Evolutionary conservation across 768 basidiomycete genomes (phyloP).

Genomic region (Roridomyces roridus): DNA sequence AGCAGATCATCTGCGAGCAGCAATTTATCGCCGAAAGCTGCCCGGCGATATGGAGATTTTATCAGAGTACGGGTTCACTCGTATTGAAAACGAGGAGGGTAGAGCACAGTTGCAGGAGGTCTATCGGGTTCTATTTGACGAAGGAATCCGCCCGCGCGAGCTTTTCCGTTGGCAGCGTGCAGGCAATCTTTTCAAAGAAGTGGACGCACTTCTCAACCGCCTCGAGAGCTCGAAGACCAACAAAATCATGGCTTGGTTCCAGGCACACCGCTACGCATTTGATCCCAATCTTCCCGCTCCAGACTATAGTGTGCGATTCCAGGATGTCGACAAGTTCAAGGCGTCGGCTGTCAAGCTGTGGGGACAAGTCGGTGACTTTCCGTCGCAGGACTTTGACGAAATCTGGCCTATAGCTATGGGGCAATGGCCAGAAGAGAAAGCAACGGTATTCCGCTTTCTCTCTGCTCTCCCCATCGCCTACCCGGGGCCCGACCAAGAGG

Average conservation of each 20-base stretch:
- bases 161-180: conserved; percentile 28
- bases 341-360: not conserved
- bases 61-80: conserved; percentile 33
- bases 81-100: conserved; percentile 24
- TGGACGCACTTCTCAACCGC: conserved; percentile 25
- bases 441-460: conserved; percentile 5
- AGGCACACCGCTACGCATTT: conserved; percentile 1
- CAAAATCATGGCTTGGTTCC: not conserved
- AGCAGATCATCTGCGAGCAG: conserved; percentile 29
- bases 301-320: not conserved
- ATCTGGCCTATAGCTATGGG: not conserved
- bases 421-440: conserved; percentile 3
- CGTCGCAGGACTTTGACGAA: conserved; percentile 1
- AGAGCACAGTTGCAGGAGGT: conserved; percentile 26
- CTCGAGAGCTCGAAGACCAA: conserved; percentile 4
- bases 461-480: not conserved
- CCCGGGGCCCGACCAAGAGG: conserved; percentile 1
- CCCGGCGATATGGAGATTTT: conserved; percentile 29
- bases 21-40: conserved; percentile 21
- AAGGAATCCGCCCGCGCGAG: conserved; percentile 21
- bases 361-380: not conserved
- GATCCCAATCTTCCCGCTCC: not conserved
- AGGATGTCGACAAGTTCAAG: not conserved
- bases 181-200: conserved; percentile 29
- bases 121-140: conserved; percentile 13